Evolutionary conservation across 805 yeast species (phyloP), one percentile per base, ranked within the genome.

Genomic region (Monosporozyma yasuniensis): DNA sequence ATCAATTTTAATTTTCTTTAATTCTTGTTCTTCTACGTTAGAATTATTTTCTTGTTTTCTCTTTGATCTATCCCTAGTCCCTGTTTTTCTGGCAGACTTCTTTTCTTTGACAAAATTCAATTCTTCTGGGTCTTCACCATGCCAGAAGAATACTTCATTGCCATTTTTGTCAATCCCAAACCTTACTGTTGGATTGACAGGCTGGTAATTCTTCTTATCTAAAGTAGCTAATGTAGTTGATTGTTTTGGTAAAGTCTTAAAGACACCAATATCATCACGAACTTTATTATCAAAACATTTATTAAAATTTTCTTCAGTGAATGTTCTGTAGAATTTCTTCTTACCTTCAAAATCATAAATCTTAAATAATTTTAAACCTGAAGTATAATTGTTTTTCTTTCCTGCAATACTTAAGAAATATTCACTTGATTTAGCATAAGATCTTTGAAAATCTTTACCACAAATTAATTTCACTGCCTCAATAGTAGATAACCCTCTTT

Each of bases 261-360:
- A 32, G 6, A 21, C n/a, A 8, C 47, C 38, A 56, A 73, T 67
- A 3, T 50, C 30, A 4, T 55, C 53, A 21, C 59, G 61, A 1
- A 50, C 46, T 2, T 59, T 54, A 14, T 57, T 54, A 21, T 66
- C 66, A 0, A 69, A 61, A 14, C 69, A 61, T 19, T 56, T 59
- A 16, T 67, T 50, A 49, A 72, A 75, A 42, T 72, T 67, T 3
- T 66, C 60, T 44, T 73, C 72, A 0, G 81, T 72, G 53, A 81
- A 72, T 56, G 84, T 81, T 39, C 95, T 71, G 64, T 78, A 86
- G 56, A 80, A 85, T 59, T 86, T 84, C 51, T 75, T 72, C 54
- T 88, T 80, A 0, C 95, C 95, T 52, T 79, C 81, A 55, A 80
- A 80, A 59, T 86, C 95, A 52, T 79, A 78, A 16, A 82, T 81